Percentiles rank a stretch among this genome's conserved stretches.
Conservation (phyloP, 1,139 yeast genomes). For the Nadsonia starkeyi-henricii region DNA sequence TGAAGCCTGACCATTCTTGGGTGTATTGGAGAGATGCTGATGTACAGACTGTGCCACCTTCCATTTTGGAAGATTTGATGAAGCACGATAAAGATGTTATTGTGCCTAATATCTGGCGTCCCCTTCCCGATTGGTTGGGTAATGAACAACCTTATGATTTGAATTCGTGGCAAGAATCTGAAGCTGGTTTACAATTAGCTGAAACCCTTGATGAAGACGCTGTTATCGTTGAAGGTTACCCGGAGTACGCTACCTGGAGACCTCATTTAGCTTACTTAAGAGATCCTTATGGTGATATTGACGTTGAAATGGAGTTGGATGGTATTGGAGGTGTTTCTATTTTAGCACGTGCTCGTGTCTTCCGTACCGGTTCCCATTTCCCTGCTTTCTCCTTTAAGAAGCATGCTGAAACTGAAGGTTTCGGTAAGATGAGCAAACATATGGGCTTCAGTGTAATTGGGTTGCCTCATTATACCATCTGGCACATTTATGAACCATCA, state of each 20-base stretch:
- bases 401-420: conserved; percentile 90
- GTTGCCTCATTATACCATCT: conserved; percentile 75
- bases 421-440: conserved; percentile 68
- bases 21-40: conserved; percentile 74
- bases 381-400: conserved; percentile 84
- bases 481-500: conserved; percentile 89
- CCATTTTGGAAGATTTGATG: conserved; percentile 53
- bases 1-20: conserved; percentile 60
- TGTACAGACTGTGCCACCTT: conserved; percentile 47
- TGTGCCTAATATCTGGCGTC: conserved; percentile 88
- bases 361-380: conserved; percentile 70
- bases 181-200: conserved; percentile 70
- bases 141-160: conserved; percentile 83
- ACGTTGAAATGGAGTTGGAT: conserved; percentile 75
- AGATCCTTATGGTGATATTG: conserved; percentile 77
- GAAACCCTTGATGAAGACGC: conserved; percentile 70
- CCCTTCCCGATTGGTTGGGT: conserved; percentile 80
- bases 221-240: conserved; percentile 84
- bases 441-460: conserved; percentile 79
- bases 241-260: conserved; percentile 86
- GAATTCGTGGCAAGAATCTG: conserved; percentile 84
- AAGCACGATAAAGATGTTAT: conserved; percentile 50
- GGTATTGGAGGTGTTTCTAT: conserved; percentile 90
- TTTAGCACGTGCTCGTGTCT: conserved; percentile 64
- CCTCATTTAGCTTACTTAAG: conserved; percentile 80